These are phyloP conservation scores for Sisymbrium irio DNA, from an alignment of 345 rosid genomes.

Conservation along the genomic window DNA sequence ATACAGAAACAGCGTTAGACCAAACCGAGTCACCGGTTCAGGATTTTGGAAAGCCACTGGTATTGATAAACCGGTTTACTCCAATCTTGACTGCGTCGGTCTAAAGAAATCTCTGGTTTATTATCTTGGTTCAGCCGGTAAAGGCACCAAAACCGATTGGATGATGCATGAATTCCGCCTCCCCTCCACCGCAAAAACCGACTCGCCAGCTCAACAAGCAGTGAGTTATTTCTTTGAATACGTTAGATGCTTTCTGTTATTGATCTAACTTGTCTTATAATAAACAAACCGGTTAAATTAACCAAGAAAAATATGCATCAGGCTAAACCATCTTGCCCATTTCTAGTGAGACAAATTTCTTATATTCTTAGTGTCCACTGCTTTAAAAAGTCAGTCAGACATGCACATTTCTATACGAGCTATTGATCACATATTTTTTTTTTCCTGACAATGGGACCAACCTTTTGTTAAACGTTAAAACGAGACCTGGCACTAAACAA, in stretches of 20 bases:
- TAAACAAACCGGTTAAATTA: background rate
- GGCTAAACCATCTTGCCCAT: conserved; percentile 8
- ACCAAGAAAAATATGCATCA: conserved; percentile 5
- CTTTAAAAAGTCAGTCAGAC: conserved; percentile 8
- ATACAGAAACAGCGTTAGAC: conserved; percentile 76
- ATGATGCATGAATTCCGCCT: conserved; percentile 93
- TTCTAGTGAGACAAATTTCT: background rate
- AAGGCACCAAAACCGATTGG: conserved; percentile 90
- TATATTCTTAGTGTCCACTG: background rate
- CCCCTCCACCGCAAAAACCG: conserved; percentile 37
- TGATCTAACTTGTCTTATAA: background rate
- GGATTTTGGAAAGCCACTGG: conserved; percentile 95
- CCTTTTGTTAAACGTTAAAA: background rate
- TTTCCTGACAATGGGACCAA: background rate
- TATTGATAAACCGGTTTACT: conserved; percentile 64
- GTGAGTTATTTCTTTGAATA: conserved; percentile 39
- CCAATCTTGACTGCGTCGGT: conserved; percentile 57
- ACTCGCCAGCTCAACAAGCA: conserved; percentile 49
- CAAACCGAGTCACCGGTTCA: conserved; percentile 77
- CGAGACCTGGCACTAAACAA: background rate
- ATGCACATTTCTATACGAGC: conserved; percentile 4
- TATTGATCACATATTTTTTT: background rate
- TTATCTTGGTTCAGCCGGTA: conserved; percentile 73
- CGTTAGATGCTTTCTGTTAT: background rate
- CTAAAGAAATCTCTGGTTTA: conserved; percentile 79